Percentiles rank a stretch among this genome's conserved stretches.
phyloP scores from a whole-genome alignment of 306 rosid genomes.

The Vigna hirtella region DNA sequence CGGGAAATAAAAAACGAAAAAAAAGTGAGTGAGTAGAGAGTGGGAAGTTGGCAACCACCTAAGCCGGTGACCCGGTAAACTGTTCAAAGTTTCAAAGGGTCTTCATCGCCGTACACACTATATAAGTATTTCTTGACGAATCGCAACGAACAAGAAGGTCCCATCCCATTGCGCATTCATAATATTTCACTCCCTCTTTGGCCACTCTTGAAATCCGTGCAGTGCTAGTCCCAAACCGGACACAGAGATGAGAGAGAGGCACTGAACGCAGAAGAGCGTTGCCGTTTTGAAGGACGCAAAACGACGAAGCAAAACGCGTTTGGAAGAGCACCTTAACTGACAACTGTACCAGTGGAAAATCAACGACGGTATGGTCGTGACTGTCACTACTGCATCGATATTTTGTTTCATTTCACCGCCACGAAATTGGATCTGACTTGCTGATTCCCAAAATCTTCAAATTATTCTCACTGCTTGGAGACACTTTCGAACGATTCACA shows the following conservation, averaged over 20 bases:
- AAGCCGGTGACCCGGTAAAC: slow-evolving; percentile 43
- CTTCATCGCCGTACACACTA: slow-evolving; percentile 45
- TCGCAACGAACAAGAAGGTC: slow-evolving; percentile 25
- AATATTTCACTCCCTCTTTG: neutral
- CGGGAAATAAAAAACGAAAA: neutral
- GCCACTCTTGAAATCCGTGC: slow-evolving; percentile 26
- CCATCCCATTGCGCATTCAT: neutral
- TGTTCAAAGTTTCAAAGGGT: slow-evolving; percentile 30
- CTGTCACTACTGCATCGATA: neutral
- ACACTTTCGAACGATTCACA: neutral
- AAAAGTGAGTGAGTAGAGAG: neutral
- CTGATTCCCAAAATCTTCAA: neutral
- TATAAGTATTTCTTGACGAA: slow-evolving; percentile 34
- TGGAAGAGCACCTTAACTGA: slow-evolving; percentile 13
- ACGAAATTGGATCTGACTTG: slow-evolving; percentile 46
- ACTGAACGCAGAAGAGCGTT: slow-evolving; percentile 29
- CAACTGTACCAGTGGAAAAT: slow-evolving; percentile 36
- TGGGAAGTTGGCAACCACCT: slow-evolving; percentile 4
- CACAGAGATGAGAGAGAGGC: neutral
- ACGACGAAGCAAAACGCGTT: slow-evolving; percentile 71
- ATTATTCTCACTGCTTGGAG: slow-evolving; percentile 30
- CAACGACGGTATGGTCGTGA: neutral
- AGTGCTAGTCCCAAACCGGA: neutral
- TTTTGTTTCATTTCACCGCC: neutral
- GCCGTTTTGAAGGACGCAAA: slow-evolving; percentile 45